Evolutionary conservation across 148 eudicot genomes (phyloP), one percentile per base, ranked within the genome.

Genomic region (Oxyria digyna): DNA sequence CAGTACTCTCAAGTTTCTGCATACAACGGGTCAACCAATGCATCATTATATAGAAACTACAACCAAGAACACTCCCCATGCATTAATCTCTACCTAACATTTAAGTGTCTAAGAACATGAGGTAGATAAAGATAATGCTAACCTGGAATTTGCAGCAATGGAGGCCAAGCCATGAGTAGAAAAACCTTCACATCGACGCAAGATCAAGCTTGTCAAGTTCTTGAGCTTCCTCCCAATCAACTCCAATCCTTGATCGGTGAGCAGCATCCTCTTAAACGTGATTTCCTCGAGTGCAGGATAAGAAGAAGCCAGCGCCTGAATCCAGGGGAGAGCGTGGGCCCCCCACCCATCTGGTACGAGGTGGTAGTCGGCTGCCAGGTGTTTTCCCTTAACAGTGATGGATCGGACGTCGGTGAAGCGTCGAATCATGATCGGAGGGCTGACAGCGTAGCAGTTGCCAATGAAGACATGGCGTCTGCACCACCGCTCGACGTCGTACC

Each of bases 121-220:
- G 48, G 14, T 12, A 4, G n/a, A 42, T 12, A 0, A 48, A 10
- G 13, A n/a, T n/a, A n/a, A n/a, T n/a, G n/a, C n/a, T n/a, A 26
- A 92, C 96, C 91, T 82, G 96, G 94, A 92, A 79, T 84, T 84
- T 43, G 97, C 76, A 55, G 94, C 97, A 74, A 92, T 75, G 41
- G 93, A 88, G 69, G 96, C 88, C 42, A 91, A 88, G 31, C 97
- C 96, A 69, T 82, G 82, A 63, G 94, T 84, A 59, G 85, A 72
- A 69, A 92, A 87, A 1, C 91, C 96, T 52, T 85, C 87, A 80
- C 96, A 87, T 63, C 85, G 83, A 62, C 80, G 83, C 74, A 92
- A 80, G 63, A 84, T 81, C 82, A 92, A 79, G 62, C 85, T 80
- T 86, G 84, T 88, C 68, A 94, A 90, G 68, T 73, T 72, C 0